Percentiles rank a stretch among this genome's conserved stretches.
These are phyloP conservation scores for Hemileccinum rubropunctum DNA, from an alignment of 768 basidiomycete genomes.

Conservation along the genomic window DNA sequence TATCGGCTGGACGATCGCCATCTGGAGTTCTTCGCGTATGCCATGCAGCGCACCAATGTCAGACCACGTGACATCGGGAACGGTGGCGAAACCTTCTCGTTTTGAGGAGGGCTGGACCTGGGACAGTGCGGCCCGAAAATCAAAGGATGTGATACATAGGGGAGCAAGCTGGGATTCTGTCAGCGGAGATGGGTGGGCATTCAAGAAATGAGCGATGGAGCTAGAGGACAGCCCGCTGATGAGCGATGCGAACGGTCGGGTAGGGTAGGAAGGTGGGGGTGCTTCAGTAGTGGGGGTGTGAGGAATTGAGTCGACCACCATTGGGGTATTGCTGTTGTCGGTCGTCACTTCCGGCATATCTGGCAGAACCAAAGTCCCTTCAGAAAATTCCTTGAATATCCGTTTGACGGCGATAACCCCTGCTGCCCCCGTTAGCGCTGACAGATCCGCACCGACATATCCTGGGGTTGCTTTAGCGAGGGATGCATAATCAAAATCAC, in stretches of 20 bases:
- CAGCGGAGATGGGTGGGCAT: constrained; percentile 79
- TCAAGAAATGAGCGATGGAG: constrained; percentile 89
- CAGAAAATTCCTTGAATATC: constrained; percentile 81
- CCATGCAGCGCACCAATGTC: constrained; percentile 91
- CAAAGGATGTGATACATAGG: constrained; percentile 74
- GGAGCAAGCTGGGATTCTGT: constrained; percentile 76
- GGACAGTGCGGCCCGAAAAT: constrained; percentile 80
- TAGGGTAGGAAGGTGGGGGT: constrained; percentile 10
- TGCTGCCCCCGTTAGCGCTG: constrained; percentile 87
- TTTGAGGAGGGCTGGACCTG: constrained; percentile 95
- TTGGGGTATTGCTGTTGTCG: constrained; percentile 30
- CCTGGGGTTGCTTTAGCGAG: constrained; percentile 95
- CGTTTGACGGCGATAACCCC: constrained; percentile 96
- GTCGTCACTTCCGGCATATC: constrained; percentile 24
- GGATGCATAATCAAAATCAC: constrained; percentile 81
- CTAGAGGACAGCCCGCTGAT: constrained; percentile 44
- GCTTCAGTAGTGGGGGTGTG: constrained; percentile 19
- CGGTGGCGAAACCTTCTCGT: constrained; percentile 96
- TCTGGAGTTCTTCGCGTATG: constrained; percentile 88
- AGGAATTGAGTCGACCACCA: constrained; percentile 36
- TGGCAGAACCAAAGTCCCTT: constrained; percentile 59
- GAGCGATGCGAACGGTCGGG: constrained; percentile 35
- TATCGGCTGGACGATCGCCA: constrained; percentile 97
- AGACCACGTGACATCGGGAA: constrained; percentile 93
- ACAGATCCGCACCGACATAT: constrained; percentile 94